Percentiles rank a stretch among this genome's conserved stretches.
Evolutionary conservation across 129 eudicot genomes (phyloP).

Genomic region (Pseudognaphalium luteoalbum): DNA sequence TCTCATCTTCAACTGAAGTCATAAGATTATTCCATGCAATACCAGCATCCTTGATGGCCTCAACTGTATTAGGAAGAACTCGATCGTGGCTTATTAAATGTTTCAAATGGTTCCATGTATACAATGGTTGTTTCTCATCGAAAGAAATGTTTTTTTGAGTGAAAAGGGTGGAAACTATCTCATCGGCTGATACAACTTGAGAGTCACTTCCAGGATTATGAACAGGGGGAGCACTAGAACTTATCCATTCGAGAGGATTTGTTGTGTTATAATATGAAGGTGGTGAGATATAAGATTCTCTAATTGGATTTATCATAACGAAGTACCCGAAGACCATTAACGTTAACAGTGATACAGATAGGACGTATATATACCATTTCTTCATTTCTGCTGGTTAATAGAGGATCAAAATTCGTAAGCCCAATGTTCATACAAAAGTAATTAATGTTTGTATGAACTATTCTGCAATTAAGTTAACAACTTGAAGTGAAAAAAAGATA

Average conservation of each 20-base stretch:
- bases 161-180: conserved; percentile 52
- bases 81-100: conserved; percentile 62
- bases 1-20: conserved; percentile 70
- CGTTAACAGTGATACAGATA: conserved; percentile 56
- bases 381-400: conserved; percentile 57
- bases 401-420: conserved; percentile 19
- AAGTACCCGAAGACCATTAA: conserved; percentile 55
- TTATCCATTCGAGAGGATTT: conserved; percentile 92
- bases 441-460: conserved; percentile 22
- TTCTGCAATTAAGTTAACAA: conserved; percentile 21
- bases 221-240: conserved; percentile 50
- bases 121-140: conserved; percentile 56
- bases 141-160: conserved; percentile 51
- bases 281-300: conserved; percentile 46
- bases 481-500: conserved; percentile 12
- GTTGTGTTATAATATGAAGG: conserved; percentile 48
- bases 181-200: conserved; percentile 61
- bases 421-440: conserved; percentile 25
- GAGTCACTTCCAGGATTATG: conserved; percentile 49
- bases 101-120: conserved; percentile 77
- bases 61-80: conserved; percentile 79
- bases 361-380: conserved; percentile 64
- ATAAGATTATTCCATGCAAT: conserved; percentile 82
- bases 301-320: conserved; percentile 41
- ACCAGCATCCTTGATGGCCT: conserved; percentile 80